Evolutionary conservation across 331 rosid species (phyloP).

Genomic region (Telfairia occidentalis): DNA sequence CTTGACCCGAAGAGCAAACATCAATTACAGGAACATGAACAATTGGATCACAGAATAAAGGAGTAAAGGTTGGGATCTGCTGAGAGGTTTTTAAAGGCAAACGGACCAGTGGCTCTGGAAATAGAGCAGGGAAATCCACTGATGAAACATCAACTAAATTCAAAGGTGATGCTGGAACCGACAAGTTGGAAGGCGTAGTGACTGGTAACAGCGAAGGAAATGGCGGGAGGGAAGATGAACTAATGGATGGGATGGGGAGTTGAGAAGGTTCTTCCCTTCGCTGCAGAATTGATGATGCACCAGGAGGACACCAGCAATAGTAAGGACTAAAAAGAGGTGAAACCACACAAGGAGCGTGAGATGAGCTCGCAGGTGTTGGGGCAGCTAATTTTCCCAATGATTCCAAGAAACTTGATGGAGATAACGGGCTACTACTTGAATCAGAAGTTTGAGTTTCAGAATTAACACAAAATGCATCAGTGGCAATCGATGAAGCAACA

Average conservation of each 20-base stretch:
- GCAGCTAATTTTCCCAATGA: conserved; percentile 40
- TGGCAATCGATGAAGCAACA: conserved; percentile 20
- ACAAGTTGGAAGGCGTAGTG: conserved; percentile 38
- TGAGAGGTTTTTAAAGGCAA: conserved; percentile 59
- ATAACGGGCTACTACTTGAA: conserved; percentile 18
- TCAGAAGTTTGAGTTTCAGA: conserved; percentile 26
- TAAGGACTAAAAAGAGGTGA: conserved; percentile 70
- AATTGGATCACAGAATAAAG: conserved; percentile 83
- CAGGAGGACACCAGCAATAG: conserved; percentile 92
- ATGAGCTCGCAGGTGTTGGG: conserved; percentile 31
- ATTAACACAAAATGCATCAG: conserved; percentile 22
- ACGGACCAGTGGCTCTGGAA: conserved; percentile 64
- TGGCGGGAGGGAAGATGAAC: conserved; percentile 39
- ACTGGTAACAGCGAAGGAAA: conserved; percentile 54
- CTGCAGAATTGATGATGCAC: conserved; percentile 39
- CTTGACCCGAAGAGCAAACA: conserved; percentile 87
- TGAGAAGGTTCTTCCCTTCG: conserved; percentile 34
- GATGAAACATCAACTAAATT: conserved; percentile 34
- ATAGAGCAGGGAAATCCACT: conserved; percentile 62
- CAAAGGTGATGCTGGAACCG: conserved; percentile 47
- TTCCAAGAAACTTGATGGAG: conserved; percentile 46
- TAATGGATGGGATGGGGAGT: conserved; percentile 20
- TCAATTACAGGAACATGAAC: conserved; percentile 90
- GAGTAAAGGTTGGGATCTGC: conserved; percentile 86
- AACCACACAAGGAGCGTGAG: conserved; percentile 33